Evolutionary conservation across 176 grass and related monocot species (phyloP).

Genomic region (Otatea glauca): DNA sequence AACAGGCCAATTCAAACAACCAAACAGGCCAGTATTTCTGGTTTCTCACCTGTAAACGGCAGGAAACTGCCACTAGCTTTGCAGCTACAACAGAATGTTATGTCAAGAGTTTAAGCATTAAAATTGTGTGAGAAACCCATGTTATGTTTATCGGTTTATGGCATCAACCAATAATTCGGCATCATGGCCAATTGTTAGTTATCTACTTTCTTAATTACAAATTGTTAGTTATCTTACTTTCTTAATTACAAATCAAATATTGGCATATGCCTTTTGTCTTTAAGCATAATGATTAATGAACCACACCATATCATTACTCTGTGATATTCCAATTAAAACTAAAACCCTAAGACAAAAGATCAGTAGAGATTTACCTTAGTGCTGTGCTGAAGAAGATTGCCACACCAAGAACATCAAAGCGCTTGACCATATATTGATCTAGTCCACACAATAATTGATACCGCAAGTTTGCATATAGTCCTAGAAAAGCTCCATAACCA

Average conservation of each 20-base stretch:
- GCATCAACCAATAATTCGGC: neutral
- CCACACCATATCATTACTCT: conserved; percentile 1
- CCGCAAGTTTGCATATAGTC: conserved; percentile 83
- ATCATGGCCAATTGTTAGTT: conserved; percentile 14
- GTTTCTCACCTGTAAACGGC: neutral
- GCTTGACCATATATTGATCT: conserved; percentile 70
- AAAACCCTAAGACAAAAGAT: conserved; percentile 22
- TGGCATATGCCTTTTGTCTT: neutral
- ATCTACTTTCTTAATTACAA: neutral
- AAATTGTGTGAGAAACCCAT: neutral
- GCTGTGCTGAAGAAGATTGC: conserved; percentile 81
- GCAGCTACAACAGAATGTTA: neutral
- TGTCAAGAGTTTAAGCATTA: neutral
- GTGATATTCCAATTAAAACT: conserved; percentile 19
- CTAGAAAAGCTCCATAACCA: conserved; percentile 94
- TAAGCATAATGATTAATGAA: conserved; percentile 29
- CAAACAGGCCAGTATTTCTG: neutral
- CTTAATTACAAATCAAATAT: neutral
- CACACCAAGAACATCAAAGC: conserved; percentile 95
- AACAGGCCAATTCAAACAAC: neutral
- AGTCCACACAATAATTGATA: conserved; percentile 88
- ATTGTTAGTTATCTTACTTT: conserved; percentile 10
- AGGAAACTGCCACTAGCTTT: neutral
- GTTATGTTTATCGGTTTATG: neutral
- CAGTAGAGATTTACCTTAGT: conserved; percentile 62